These are phyloP conservation scores for Boletellus ananiceps DNA, from an alignment of 768 basidiomycete species.

Conservation along the genomic window DNA sequence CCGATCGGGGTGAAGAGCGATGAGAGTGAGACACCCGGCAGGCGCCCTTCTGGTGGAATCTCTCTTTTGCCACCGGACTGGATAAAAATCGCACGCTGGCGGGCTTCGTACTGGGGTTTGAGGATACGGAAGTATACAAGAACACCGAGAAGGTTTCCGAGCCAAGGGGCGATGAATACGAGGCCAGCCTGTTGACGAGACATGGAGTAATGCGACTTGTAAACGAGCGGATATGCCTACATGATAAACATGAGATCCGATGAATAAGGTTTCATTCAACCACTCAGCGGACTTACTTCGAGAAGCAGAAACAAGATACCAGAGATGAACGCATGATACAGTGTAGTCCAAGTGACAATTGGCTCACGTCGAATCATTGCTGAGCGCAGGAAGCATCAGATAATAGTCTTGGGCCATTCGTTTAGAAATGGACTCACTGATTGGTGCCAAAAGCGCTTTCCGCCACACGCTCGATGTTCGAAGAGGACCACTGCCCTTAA, in stretches of 20 bases:
- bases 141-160: slow-evolving; percentile 24
- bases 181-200: slow-evolving; percentile 18
- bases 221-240: slow-evolving; percentile 22
- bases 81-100: slow-evolving; percentile 8
- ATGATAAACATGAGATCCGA: not conserved
- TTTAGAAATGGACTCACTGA: slow-evolving; percentile 9
- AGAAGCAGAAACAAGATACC: slow-evolving; percentile 29
- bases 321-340: slow-evolving; percentile 27
- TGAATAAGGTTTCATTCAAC: not conserved
- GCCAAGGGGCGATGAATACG: slow-evolving; percentile 21
- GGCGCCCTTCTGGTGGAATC: slow-evolving; percentile 18
- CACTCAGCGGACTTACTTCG: slow-evolving; percentile 12
- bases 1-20: slow-evolving; percentile 20
- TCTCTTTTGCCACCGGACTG: slow-evolving; percentile 15
- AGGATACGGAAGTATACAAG: slow-evolving; percentile 18
- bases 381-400: not conserved
- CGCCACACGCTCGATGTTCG: slow-evolving; percentile 7
- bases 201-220: slow-evolving; percentile 19
- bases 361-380: slow-evolving; percentile 25
- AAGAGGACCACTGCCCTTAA: not conserved
- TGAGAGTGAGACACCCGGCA: slow-evolving; percentile 18
- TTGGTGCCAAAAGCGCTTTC: slow-evolving; percentile 12
- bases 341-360: slow-evolving; percentile 25
- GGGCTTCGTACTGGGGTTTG: slow-evolving; percentile 22
- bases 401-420: not conserved